Percentiles rank a stretch among this genome's conserved stretches.
Evolutionary conservation across 306 rosid genomes (phyloP).

Genomic region (Quercus suber): DNA sequence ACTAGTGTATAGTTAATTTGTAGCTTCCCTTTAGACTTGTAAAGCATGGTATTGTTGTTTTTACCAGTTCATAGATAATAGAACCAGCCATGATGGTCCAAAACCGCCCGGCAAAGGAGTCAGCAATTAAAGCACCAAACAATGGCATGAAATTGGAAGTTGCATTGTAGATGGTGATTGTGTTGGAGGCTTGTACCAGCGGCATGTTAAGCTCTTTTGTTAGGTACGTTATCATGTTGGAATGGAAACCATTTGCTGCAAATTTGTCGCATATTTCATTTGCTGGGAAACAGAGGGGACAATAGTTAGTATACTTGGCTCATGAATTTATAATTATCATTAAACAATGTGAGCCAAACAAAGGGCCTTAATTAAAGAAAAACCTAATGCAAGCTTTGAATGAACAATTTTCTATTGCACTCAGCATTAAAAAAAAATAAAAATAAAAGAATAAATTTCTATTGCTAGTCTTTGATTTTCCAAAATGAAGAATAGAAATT

Average conservation of each 20-base stretch:
- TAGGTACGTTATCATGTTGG: conserved; percentile 67
- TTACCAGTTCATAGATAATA: conserved; percentile 58
- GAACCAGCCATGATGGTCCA: conserved; percentile 63
- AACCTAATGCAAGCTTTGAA: no score
- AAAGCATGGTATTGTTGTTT: background rate
- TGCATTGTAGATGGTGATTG: conserved; percentile 63
- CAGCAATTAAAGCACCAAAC: conserved; percentile 69
- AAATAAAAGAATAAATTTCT: no score
- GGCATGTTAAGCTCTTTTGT: conserved; percentile 71
- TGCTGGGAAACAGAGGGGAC: conserved; percentile 31
- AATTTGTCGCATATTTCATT: conserved; percentile 80
- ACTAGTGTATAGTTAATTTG: no score
- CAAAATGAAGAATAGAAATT: no score
- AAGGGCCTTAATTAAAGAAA: no score
- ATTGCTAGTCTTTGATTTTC: no score
- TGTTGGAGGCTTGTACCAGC: conserved; percentile 72
- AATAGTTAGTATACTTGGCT: background rate
- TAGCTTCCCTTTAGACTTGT: no score
- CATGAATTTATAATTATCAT: background rate
- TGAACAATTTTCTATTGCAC: no score
- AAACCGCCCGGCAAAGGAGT: conserved; percentile 75
- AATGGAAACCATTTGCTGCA: conserved; percentile 58
- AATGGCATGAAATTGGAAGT: conserved; percentile 69
- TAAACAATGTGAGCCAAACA: no score
- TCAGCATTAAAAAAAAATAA: no score